Percentiles rank a stretch among this genome's conserved stretches.
phyloP scores from a whole-genome alignment of 2,329 filamentous ascomycete species.

The Colletotrichum sp. region DNA sequence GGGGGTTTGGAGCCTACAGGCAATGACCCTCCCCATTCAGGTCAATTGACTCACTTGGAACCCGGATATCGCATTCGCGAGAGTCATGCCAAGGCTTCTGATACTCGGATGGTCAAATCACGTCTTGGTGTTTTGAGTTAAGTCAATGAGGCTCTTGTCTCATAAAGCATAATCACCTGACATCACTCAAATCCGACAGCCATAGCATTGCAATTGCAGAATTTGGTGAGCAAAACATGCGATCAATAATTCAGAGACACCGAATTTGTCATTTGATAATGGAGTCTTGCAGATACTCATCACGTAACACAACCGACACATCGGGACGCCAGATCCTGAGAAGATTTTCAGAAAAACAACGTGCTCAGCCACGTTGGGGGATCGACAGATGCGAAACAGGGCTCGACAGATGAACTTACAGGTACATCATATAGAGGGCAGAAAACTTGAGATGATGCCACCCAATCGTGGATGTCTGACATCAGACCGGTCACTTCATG shows the following conservation, averaged over 20 bases:
- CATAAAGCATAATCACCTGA: not conserved
- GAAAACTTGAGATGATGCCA: not conserved
- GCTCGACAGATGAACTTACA: not conserved
- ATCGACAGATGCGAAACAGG: not conserved
- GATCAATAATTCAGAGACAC: not conserved
- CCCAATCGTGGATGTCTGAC: not conserved
- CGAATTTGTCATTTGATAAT: not conserved
- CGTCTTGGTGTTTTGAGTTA: not conserved
- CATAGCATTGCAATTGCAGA: not conserved
- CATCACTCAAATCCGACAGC: not conserved
- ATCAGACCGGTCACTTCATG: not conserved
- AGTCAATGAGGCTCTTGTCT: not conserved
- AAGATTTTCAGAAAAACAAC: not conserved
- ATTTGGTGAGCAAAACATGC: not conserved
- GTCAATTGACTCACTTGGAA: not conserved
- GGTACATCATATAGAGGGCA: not conserved
- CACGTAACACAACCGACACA: not conserved
- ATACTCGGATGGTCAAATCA: not conserved
- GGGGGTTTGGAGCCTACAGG: not conserved
- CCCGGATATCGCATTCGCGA: not conserved
- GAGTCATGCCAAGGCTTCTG: not conserved
- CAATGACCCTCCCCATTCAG: not conserved
- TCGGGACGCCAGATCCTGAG: not conserved
- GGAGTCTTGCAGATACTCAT: not conserved
- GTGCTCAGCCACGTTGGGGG: not conserved